Percentiles rank a stretch among this genome's conserved stretches.
phyloP scores from a whole-genome alignment of 2,329 filamentous ascomycete genomes.

The Hymenoscyphus occultus region DNA sequence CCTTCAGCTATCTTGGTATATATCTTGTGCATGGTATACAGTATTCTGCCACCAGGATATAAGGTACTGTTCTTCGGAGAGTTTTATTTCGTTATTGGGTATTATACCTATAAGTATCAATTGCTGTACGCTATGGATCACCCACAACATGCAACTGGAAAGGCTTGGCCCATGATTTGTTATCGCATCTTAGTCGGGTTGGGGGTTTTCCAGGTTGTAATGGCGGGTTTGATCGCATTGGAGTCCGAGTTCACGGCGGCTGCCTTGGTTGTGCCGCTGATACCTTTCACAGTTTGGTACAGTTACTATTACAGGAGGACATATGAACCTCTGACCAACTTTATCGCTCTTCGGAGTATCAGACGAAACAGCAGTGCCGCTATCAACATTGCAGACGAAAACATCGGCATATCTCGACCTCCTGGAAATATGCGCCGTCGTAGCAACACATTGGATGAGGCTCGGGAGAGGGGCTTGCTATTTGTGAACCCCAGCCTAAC shows the following conservation, averaged over 20 bases:
- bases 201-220: conserved; percentile 84
- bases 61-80: conserved; percentile 78
- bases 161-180: conserved; percentile 95
- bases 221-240: conserved; percentile 80
- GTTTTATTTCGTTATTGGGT: conserved; percentile 78
- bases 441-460: conserved; percentile 66
- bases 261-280: conserved; percentile 69
- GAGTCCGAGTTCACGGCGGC: conserved; percentile 71
- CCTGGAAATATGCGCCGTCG: conserved; percentile 27
- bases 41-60: conserved; percentile 76
- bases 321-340: conserved; percentile 85
- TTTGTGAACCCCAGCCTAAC: conserved; percentile 78
- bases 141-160: conserved; percentile 87
- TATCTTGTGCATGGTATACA: conserved; percentile 95
- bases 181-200: conserved; percentile 84
- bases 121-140: conserved; percentile 98
- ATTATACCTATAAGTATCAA: conserved; percentile 96
- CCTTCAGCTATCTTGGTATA: conserved; percentile 90
- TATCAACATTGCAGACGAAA: conserved; percentile 43
- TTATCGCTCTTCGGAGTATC: conserved; percentile 88
- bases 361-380: conserved; percentile 56
- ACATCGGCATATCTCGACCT: conserved; percentile 30
- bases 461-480: conserved; percentile 62
- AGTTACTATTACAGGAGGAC: conserved; percentile 75
- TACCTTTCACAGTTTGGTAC: conserved; percentile 84